phyloP scores from a whole-genome alignment of 805 yeast genomes.

The Starmerella vaccinii region DNA sequence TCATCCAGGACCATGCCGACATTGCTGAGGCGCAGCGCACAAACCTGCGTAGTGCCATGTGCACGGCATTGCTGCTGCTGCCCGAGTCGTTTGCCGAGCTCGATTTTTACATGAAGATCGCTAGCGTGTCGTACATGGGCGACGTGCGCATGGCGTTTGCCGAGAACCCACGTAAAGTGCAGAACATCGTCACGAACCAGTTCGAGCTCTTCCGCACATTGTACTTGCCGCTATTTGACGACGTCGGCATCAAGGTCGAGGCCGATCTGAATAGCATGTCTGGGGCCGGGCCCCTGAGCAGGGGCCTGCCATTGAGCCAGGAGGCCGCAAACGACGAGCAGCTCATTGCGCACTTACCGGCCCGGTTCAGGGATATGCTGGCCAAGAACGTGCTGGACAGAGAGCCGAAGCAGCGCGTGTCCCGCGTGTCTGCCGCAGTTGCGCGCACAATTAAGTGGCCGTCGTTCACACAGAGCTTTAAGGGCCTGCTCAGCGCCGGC shows the following conservation, averaged over 20 bases:
- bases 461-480: slow-evolving; percentile 64
- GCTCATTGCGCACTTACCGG: slow-evolving; percentile 41
- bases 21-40: slow-evolving; percentile 33
- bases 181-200: slow-evolving; percentile 76
- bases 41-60: slow-evolving; percentile 68
- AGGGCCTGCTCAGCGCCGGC: slow-evolving; percentile 87
- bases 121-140: slow-evolving; percentile 76
- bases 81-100: slow-evolving; percentile 42
- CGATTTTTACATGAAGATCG: slow-evolving; percentile 65
- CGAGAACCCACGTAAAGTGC: slow-evolving; percentile 81
- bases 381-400: slow-evolving; percentile 23
- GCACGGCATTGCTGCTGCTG: slow-evolving; percentile 51
- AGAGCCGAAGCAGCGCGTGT: slow-evolving; percentile 27
- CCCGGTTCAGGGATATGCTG: slow-evolving; percentile 38
- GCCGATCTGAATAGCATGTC: slow-evolving; percentile 1
- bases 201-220: slow-evolving; percentile 54
- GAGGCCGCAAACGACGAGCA: slow-evolving; percentile 33
- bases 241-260: slow-evolving; percentile 33
- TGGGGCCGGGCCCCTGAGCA: slow-evolving; percentile 24
- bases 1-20: slow-evolving; percentile 40
- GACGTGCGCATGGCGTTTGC: slow-evolving; percentile 82
- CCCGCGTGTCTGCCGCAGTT: slow-evolving; percentile 35
- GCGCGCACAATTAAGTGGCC: slow-evolving; percentile 52
- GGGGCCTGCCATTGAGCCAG: slow-evolving; percentile 29
- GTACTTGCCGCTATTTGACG: slow-evolving; percentile 54